Evolutionary conservation across 169 alveolate genomes (phyloP).

Genomic region (Theileria orientalis): DNA sequence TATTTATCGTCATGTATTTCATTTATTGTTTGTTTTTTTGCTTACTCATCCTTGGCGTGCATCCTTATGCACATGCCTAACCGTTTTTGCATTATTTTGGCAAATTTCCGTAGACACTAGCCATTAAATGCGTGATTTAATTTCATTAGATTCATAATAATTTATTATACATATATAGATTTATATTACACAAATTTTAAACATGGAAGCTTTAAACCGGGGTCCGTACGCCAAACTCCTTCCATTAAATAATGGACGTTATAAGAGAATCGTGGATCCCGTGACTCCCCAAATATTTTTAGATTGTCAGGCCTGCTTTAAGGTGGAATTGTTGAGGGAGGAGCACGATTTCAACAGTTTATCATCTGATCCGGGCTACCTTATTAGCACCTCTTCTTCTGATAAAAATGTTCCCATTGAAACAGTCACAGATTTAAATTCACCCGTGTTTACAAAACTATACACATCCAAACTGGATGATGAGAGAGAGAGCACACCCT

Average conservation of each 20-base stretch:
- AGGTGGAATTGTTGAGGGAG: background rate
- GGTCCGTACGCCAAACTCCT: slow-evolving; percentile 23
- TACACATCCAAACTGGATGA: too few relatives aligned
- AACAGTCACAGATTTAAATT: too few relatives aligned
- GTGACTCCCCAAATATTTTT: background rate
- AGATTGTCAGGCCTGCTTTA: background rate
- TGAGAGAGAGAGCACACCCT: too few relatives aligned
- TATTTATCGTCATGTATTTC: too few relatives aligned
- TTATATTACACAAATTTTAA: background rate
- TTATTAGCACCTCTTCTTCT: too few relatives aligned
- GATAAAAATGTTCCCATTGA: too few relatives aligned
- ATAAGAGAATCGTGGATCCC: slow-evolving; percentile 19
- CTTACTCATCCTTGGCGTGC: too few relatives aligned
- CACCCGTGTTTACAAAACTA: too few relatives aligned
- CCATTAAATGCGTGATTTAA: background rate
- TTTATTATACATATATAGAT: background rate
- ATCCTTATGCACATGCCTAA: slow-evolving; percentile 19
- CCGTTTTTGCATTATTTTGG: slow-evolving; percentile 3
- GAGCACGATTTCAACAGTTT: background rate
- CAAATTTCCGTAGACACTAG: background rate
- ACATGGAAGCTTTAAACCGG: background rate
- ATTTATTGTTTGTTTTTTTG: too few relatives aligned
- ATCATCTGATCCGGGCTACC: too few relatives aligned
- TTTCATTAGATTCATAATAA: background rate
- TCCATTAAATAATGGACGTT: slow-evolving; percentile 23